A percentile compares a stretch with the other conserved stretches of the same genome.
Conservation (phyloP, 495 filamentous ascomycete genomes). For the Aspergillus incahuasiensis region DNA sequence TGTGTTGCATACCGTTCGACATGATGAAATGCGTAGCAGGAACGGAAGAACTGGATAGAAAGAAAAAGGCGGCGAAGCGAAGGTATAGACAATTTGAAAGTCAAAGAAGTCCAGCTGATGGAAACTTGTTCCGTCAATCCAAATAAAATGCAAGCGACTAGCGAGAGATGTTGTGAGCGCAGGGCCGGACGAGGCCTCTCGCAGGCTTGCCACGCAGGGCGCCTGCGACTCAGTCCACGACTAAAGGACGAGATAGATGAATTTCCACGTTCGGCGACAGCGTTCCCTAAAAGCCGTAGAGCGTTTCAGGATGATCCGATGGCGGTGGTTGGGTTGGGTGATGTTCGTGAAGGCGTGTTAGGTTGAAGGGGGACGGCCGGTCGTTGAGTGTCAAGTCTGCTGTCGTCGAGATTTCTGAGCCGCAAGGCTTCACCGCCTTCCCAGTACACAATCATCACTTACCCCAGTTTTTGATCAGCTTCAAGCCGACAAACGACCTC, state of each 20-base stretch:
- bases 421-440: constrained; percentile 17
- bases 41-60: background rate
- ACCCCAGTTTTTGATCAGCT: constrained; percentile 13
- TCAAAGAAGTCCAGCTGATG: background rate
- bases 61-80: background rate
- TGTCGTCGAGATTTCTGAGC: background rate
- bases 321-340: constrained; percentile 16
- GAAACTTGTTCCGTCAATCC: background rate
- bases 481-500: background rate
- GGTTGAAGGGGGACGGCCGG: constrained; percentile 39
- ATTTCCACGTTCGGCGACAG: constrained; percentile 20
- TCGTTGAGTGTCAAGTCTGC: constrained; percentile 30
- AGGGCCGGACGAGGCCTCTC: constrained; percentile 48
- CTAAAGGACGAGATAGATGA: constrained; percentile 31
- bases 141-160: constrained; percentile 22
- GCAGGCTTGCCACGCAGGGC: constrained; percentile 53
- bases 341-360: constrained; percentile 32
- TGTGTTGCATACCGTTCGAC: constrained; percentile 55
- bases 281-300: constrained; percentile 22
- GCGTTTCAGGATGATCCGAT: constrained; percentile 39
- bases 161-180: constrained; percentile 37
- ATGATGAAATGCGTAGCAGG: constrained; percentile 53
- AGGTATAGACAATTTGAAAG: constrained; percentile 3
- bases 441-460: background rate
- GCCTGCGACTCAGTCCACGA: constrained; percentile 44